Evolutionary conservation across 148 eudicot genomes (phyloP).

Genomic region (Persicaria tinctoria): DNA sequence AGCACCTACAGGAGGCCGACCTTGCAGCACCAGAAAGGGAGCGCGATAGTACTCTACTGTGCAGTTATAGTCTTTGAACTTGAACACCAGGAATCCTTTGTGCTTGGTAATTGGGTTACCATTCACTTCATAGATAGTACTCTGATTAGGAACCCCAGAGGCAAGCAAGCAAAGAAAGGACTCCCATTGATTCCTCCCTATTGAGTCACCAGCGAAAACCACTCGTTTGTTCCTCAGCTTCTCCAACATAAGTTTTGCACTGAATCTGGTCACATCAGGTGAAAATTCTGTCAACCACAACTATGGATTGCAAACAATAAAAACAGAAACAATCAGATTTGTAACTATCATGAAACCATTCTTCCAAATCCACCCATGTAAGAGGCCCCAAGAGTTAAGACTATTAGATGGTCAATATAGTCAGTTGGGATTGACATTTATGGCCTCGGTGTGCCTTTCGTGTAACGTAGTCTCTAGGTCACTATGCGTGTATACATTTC

Average conservation of each 20-base stretch:
- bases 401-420: too few relatives aligned
- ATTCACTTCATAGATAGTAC: constrained; percentile 69
- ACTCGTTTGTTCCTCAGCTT: constrained; percentile 69
- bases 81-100: constrained; percentile 78
- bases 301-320: too few relatives aligned
- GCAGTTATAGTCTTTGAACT: constrained; percentile 64
- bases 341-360: too few relatives aligned
- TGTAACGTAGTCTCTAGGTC: too few relatives aligned
- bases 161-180: constrained; percentile 93
- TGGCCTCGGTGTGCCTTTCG: too few relatives aligned
- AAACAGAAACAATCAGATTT: too few relatives aligned
- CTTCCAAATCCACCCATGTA: too few relatives aligned
- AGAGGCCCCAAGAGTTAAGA: too few relatives aligned
- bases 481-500: too few relatives aligned
- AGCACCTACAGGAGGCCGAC: constrained; percentile 57
- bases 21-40: constrained; percentile 75
- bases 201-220: constrained; percentile 87
- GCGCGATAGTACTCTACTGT: constrained; percentile 89
- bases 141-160: constrained; percentile 49
- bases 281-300: background rate
- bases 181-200: constrained; percentile 99
- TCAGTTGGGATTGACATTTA: too few relatives aligned
- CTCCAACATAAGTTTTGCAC: constrained; percentile 64
- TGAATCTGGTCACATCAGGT: constrained; percentile 38
- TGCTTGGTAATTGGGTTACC: constrained; percentile 93